Evolutionary conservation across 2,329 filamentous ascomycete species (phyloP).

Genomic region (Zelopaecilomyces penicillatus): DNA sequence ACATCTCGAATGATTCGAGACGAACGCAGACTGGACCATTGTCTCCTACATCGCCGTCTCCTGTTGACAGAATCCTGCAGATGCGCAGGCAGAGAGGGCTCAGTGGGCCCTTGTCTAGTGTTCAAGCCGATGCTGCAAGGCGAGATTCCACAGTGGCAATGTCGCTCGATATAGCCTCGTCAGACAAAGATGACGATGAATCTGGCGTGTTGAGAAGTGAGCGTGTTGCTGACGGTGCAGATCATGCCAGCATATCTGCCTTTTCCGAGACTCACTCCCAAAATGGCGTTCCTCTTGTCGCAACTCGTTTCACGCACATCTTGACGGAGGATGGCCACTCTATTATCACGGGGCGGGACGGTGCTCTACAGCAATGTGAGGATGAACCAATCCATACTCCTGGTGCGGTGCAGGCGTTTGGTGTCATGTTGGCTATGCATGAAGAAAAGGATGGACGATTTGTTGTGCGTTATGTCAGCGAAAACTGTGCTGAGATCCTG

Average conservation of each 20-base stretch:
- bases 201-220: constrained; percentile 12
- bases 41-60: constrained; percentile 13
- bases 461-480: constrained; percentile 65
- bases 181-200: constrained; percentile 25
- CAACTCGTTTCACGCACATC: constrained; percentile 70
- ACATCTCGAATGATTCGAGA: constrained; percentile 19
- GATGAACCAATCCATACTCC: constrained; percentile 88
- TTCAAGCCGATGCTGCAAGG: constrained; percentile 36
- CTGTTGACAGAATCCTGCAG: constrained; percentile 13
- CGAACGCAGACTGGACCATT: constrained; percentile 18
- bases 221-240: not conserved
- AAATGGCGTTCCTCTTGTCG: constrained; percentile 44
- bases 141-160: constrained; percentile 27
- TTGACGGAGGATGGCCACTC: constrained; percentile 71
- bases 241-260: constrained; percentile 10
- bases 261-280: constrained; percentile 16
- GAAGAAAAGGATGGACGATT: constrained; percentile 62
- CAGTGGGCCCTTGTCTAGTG: constrained; percentile 33
- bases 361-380: constrained; percentile 69
- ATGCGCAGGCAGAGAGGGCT: constrained; percentile 25
- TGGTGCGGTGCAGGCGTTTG: constrained; percentile 73
- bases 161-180: constrained; percentile 22
- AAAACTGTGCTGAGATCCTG: constrained; percentile 68
- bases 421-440: constrained; percentile 64
- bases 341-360: constrained; percentile 71